phyloP scores from a whole-genome alignment of 169 alveolate genomes.

The Ichthyophthirius multifiliis region DNA sequence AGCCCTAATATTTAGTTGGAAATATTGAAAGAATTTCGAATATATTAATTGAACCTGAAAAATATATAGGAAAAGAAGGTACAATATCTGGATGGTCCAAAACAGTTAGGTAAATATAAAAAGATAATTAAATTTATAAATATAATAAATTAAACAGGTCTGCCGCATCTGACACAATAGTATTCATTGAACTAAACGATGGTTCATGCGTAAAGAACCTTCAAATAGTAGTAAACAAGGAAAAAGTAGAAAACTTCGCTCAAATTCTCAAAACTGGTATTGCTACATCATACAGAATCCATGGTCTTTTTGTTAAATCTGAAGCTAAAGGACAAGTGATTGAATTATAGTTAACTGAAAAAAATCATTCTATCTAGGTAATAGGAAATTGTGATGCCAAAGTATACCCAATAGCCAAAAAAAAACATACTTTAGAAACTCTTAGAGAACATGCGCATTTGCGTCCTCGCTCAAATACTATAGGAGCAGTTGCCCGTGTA shows the following conservation, averaged over 20 bases:
- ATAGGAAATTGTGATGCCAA: constrained; percentile 90
- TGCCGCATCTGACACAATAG: constrained; percentile 92
- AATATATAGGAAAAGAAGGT: constrained; percentile 60
- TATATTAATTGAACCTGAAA: constrained; percentile 8
- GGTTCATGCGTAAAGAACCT: constrained; percentile 92
- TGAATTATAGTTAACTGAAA: background rate
- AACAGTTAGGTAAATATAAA: constrained; percentile 62
- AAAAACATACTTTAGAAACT: constrained; percentile 91
- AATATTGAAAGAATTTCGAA: background rate
- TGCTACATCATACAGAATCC: background rate
- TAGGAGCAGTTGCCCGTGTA: constrained; percentile 93
- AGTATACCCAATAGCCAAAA: constrained; percentile 94
- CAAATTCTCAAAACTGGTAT: background rate
- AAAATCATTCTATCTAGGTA: too few relatives aligned
- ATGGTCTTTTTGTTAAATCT: constrained; percentile 39
- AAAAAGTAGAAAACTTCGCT: constrained; percentile 41
- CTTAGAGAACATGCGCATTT: constrained; percentile 96
- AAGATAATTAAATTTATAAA: background rate
- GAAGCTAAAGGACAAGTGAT: constrained; percentile 37
- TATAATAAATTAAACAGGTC: constrained; percentile 52
- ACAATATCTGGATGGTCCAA: constrained; percentile 97
- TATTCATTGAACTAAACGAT: constrained; percentile 94
- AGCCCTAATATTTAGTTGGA: background rate
- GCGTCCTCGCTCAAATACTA: constrained; percentile 95
- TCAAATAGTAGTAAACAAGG: constrained; percentile 87